Base-by-base conservation (phyloP, 2,329 filamentous ascomycete genomes). In the Neonectria punicea region DNA sequence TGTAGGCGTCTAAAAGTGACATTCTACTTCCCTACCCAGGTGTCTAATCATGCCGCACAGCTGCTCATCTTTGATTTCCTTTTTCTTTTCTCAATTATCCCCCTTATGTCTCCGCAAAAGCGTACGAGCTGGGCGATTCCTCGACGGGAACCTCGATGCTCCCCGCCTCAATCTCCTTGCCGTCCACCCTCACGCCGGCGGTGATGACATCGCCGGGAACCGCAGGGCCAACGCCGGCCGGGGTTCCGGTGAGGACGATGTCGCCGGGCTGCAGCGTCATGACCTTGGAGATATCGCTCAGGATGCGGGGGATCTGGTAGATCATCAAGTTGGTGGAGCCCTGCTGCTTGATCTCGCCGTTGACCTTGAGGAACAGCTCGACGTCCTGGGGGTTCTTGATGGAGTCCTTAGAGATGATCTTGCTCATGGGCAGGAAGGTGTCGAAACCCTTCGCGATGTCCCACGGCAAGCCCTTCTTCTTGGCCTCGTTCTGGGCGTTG, bases 361-460 rank as follows among this genome's bases (percentile, higher is more conserved):
- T 97, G 76, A 99, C 93, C 57, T 86, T 90, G 62, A 99, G 87
- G 80, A 91, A 97, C 67, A 99, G 83, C 81, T 97, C 92, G 18
- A 93, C 90, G 74, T 95, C 89, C 79, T 98, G 94, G 34, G 96
- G 96, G 81, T 98, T 89, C 13, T 91, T 87, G 72, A 99, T 93
- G 70, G 87, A 85, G 39, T 87, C 85, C 83, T 97, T 97, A 72
- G 89, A 84, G 74, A 99, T 97, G 60, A 93, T 85, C 69, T 91
- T 84, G 79, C 91, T 93, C 76, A 99, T 87, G 63, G 96, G 96
- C 56, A 97, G 86, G 84, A 99, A 99, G 3, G 96, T 98, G 80
- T 99, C 96, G 78, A 98, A 99, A 51, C 96, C 96, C 84, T 99
- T 99, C 72, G 93, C 92, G 71, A 98, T 98, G 75, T 90, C 90